phyloP scores from a whole-genome alignment of 2,329 filamentous ascomycete genomes.

The Ustulina deusta region DNA sequence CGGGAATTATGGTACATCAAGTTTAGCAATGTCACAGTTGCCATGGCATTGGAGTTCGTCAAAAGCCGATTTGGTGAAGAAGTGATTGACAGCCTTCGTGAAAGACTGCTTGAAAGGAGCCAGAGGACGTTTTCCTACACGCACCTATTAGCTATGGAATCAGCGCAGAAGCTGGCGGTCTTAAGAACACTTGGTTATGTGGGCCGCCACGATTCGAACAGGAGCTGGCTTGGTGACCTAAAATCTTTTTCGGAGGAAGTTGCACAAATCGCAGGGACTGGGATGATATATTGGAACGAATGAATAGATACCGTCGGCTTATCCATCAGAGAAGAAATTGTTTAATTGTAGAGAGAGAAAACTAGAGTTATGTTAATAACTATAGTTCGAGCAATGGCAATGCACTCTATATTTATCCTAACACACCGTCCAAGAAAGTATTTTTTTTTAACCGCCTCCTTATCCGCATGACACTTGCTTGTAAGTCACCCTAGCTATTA shows the following conservation, averaged over 20 bases:
- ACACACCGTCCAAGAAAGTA: not conserved
- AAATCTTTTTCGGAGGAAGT: not conserved
- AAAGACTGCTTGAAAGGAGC: not conserved
- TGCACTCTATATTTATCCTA: not conserved
- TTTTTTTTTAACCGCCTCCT: not conserved
- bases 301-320: not conserved
- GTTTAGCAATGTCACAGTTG: not conserved
- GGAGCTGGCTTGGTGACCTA: not conserved
- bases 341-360: slow-evolving; percentile 1
- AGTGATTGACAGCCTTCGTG: not conserved
- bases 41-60: slow-evolving; percentile 1
- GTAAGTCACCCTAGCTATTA: too few species aligned
- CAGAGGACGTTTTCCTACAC: not conserved
- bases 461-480: too few species aligned
- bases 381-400: slow-evolving; percentile 5
- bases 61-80: not conserved
- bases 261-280: not conserved
- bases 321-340: not conserved
- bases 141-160: not conserved
- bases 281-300: not conserved
- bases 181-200: not conserved
- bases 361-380: not conserved
- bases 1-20: not conserved
- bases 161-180: not conserved
- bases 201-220: not conserved